Conservation (phyloP, 306 rosid genomes). For the Gastrolobium bilobum region DNA sequence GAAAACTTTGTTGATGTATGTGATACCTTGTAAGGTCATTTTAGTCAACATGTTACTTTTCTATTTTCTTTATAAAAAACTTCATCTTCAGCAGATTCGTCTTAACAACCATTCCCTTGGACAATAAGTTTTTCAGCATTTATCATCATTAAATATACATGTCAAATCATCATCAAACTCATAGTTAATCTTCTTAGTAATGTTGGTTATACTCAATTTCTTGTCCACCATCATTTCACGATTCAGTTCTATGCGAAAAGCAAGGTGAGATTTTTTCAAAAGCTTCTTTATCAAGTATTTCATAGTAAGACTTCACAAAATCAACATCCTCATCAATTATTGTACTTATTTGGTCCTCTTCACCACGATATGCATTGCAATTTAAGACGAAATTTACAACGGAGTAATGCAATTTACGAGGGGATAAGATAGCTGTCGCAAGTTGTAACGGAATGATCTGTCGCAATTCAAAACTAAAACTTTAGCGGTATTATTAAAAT, state of each 20-base stretch:
- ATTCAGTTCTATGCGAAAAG: constrained; percentile 94
- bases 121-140: constrained; percentile 92
- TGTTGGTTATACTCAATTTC: constrained; percentile 98
- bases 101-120: constrained; percentile 88
- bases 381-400: no score
- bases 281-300: constrained; percentile 98
- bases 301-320: constrained; percentile 90
- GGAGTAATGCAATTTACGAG: no score
- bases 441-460: no score
- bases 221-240: constrained; percentile 99
- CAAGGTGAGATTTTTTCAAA: constrained; percentile 97
- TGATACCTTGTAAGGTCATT: constrained; percentile 95
- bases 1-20: constrained; percentile 94
- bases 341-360: constrained; percentile 91
- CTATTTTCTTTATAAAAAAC: constrained; percentile 95
- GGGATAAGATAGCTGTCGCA: no score
- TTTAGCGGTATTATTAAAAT: no score
- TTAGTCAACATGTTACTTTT: constrained; percentile 98
- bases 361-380: no score
- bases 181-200: constrained; percentile 94
- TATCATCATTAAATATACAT: constrained; percentile 96
- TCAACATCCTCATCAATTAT: constrained; percentile 93
- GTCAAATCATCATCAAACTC: constrained; percentile 94
- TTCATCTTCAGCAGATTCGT: constrained; percentile 98
- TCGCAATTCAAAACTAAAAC: no score